Evolutionary conservation across 352 stramenopile genomes (phyloP).

Genomic region (Phytophthora aleatoria): DNA sequence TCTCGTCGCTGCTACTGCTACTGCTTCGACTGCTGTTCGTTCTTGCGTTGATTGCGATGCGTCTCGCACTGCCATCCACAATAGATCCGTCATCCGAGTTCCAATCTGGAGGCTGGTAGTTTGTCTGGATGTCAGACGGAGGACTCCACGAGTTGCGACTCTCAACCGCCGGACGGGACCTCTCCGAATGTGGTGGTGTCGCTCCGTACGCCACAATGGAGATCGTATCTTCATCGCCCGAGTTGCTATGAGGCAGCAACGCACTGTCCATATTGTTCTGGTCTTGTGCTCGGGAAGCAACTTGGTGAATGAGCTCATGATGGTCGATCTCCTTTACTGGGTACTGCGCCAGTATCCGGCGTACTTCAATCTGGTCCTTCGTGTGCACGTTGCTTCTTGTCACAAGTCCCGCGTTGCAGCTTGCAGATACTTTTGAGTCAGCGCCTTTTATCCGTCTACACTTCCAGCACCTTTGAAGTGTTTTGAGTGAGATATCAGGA

Average conservation of each 20-base stretch:
- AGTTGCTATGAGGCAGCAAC: constrained; percentile 20
- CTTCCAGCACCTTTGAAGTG: constrained; percentile 7
- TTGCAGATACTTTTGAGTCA: constrained; percentile 13
- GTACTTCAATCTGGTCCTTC: constrained; percentile 27
- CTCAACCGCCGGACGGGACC: neutral
- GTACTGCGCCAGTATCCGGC: constrained; percentile 3
- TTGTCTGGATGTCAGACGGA: constrained; percentile 7
- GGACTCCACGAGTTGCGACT: constrained; percentile 25
- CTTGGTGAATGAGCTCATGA: neutral
- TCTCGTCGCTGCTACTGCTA: constrained; percentile 7
- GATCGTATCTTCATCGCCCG: constrained; percentile 24
- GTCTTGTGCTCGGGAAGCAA: neutral
- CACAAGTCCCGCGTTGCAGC: constrained; percentile 11
- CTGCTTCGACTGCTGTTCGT: constrained; percentile 11
- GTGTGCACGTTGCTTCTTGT: constrained; percentile 21
- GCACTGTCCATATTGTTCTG: constrained; percentile 22
- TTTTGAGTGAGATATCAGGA: constrained; percentile 29
- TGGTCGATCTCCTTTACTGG: neutral
- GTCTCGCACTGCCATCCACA: constrained; percentile 28
- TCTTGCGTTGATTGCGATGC: constrained; percentile 19
- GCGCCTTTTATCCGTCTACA: neutral
- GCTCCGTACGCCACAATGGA: constrained; percentile 30
- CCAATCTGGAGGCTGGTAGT: constrained; percentile 29
- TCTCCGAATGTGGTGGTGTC: constrained; percentile 9
- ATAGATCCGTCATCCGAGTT: constrained; percentile 25